Percentiles rank a stretch among this genome's conserved stretches.
These are phyloP conservation scores for Penicillium hesseltinei DNA, from an alignment of 2,329 filamentous ascomycete species.

Conservation along the genomic window DNA sequence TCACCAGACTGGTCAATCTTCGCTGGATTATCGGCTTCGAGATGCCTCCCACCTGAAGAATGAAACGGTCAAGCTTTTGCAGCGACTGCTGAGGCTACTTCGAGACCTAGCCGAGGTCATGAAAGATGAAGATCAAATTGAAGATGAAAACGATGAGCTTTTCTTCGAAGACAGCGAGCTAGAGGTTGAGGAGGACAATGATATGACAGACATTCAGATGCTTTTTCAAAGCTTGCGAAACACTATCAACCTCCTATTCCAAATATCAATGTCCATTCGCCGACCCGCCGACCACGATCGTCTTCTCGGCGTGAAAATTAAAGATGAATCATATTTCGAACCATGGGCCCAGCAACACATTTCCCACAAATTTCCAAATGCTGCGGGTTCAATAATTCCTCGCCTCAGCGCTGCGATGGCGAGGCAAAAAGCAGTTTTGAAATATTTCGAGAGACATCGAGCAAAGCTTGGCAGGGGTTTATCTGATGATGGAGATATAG, in stretches of 20 bases:
- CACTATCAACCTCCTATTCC: conserved; percentile 33
- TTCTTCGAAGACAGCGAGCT: no score
- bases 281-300: conserved; percentile 40
- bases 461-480: neutral
- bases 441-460: neutral
- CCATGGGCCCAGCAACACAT: neutral
- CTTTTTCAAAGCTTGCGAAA: conserved; percentile 22
- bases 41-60: conserved; percentile 25
- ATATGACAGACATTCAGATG: conserved; percentile 13
- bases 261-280: conserved; percentile 40
- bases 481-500: no score
- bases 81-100: conserved; percentile 1
- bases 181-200: neutral
- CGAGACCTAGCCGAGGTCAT: conserved; percentile 6
- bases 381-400: no score
- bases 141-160: neutral
- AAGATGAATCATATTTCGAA: neutral
- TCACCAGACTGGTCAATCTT: conserved; percentile 25
- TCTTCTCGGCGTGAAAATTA: conserved; percentile 1
- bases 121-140: conserved; percentile 4
- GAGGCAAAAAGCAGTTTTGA: neutral
- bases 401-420: neutral
- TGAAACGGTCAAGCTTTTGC: neutral
- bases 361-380: neutral
- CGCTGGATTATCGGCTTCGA: conserved; percentile 32